Conservation (phyloP, 345 rosid genomes). For the Populus euphratica region DNA sequence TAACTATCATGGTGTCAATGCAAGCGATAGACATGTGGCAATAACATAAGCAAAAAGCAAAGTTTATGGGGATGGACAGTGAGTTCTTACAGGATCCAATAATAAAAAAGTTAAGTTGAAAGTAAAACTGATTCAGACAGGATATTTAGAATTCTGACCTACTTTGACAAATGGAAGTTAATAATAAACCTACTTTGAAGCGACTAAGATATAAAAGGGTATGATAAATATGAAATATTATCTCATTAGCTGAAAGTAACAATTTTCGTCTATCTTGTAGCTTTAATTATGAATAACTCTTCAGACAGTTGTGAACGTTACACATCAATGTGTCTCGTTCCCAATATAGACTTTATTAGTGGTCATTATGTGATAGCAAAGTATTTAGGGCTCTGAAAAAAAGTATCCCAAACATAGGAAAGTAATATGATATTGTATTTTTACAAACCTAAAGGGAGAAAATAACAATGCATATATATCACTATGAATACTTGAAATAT, state of each 20-base stretch:
- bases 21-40: not conserved
- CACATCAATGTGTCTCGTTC: not conserved
- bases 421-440: not conserved
- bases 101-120: not conserved
- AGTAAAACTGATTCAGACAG: not conserved
- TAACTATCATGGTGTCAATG: not conserved
- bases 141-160: not conserved
- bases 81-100: not conserved
- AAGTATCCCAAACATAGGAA: not conserved
- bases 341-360: not conserved
- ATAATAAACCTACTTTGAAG: not conserved
- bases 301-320: not conserved
- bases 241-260: not conserved
- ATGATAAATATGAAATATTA: not conserved
- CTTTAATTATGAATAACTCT: not conserved
- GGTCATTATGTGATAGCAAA: not conserved
- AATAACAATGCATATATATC: not conserved
- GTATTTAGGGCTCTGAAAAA: not conserved
- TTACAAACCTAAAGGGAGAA: not conserved
- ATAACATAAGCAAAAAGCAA: not conserved
- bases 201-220: not conserved
- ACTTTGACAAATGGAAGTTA: not conserved
- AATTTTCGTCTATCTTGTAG: not conserved
- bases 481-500: not conserved
- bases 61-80: not conserved